Evolutionary conservation across 2,329 filamentous ascomycete species (phyloP).

Genomic region (Monosporascus sp.): DNA sequence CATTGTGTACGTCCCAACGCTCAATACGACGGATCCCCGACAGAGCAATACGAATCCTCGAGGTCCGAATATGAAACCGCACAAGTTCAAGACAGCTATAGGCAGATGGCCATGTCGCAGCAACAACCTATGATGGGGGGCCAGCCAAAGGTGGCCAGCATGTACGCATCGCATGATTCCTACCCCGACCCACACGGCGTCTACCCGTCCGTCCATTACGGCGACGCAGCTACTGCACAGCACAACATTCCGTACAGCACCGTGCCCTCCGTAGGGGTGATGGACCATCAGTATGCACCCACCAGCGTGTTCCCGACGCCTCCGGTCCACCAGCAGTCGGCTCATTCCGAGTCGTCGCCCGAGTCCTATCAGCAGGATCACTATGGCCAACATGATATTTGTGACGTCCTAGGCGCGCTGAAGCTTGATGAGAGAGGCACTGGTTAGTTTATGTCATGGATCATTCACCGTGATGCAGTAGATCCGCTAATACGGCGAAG

Average conservation of each 20-base stretch:
- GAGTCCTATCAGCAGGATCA: slow-evolving; percentile 56
- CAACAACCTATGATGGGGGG: slow-evolving; percentile 38
- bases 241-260: slow-evolving; percentile 49
- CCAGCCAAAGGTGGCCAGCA: slow-evolving; percentile 32
- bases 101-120: slow-evolving; percentile 45
- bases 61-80: slow-evolving; percentile 36
- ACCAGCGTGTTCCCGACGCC: slow-evolving; percentile 50
- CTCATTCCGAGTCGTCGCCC: slow-evolving; percentile 36
- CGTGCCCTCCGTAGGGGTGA: slow-evolving; percentile 43
- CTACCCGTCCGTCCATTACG: slow-evolving; percentile 44
- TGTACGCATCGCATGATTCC: slow-evolving; percentile 44
- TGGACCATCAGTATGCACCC: slow-evolving; percentile 46
- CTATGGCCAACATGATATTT: slow-evolving; percentile 66
- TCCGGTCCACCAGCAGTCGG: slow-evolving; percentile 38
- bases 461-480: not conserved
- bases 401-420: slow-evolving; percentile 77
- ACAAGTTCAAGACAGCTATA: slow-evolving; percentile 40
- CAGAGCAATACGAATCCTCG: slow-evolving; percentile 46
- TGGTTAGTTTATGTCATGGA: slow-evolving; percentile 47
- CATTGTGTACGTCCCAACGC: slow-evolving; percentile 88
- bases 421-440: slow-evolving; percentile 84
- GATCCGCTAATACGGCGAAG: slow-evolving; percentile 36
- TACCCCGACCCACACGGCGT: slow-evolving; percentile 42
- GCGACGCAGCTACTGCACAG: slow-evolving; percentile 38
- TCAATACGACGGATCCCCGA: slow-evolving; percentile 58